Conservation (phyloP, 257 asterid genomes). For the Phtheirospermum japonicum region DNA sequence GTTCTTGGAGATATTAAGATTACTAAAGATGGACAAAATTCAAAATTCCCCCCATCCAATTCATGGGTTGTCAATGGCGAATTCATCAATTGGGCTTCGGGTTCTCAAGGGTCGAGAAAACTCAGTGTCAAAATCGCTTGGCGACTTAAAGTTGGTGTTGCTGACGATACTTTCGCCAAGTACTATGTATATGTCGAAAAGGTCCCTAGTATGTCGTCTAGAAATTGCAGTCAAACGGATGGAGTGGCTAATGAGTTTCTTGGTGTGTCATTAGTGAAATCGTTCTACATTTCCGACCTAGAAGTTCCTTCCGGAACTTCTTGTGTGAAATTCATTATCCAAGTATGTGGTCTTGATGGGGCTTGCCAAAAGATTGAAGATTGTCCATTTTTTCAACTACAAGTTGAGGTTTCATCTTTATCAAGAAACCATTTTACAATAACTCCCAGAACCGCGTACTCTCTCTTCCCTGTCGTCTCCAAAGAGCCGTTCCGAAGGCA, state of each 20-base stretch:
- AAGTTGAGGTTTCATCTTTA: conserved; percentile 44
- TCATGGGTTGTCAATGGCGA: conserved; percentile 56
- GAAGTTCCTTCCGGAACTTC: conserved; percentile 45
- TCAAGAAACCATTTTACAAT: too few relatives aligned
- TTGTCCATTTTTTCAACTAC: conserved; percentile 53
- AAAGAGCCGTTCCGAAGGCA: too few relatives aligned
- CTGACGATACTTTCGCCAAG: conserved; percentile 33
- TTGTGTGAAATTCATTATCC: conserved; percentile 54
- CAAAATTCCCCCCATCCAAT: conserved; percentile 52
- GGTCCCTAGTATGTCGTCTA: conserved; percentile 20
- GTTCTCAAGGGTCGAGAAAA: conserved; percentile 42
- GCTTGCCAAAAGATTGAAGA: conserved; percentile 56
- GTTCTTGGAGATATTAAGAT: conserved; percentile 70
- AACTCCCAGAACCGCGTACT: too few relatives aligned
- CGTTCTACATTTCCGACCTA: conserved; percentile 56
- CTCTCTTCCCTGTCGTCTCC: too few relatives aligned
- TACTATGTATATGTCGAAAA: conserved; percentile 59
- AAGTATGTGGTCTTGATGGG: conserved; percentile 59
- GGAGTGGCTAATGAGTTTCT: conserved; percentile 41
- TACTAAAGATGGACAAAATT: conserved; percentile 25
- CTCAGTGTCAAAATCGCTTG: conserved; percentile 64
- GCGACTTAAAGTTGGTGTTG: conserved; percentile 46
- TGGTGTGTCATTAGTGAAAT: conserved; percentile 56
- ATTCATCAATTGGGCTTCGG: conserved; percentile 45
- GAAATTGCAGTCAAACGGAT: conserved; percentile 2